Evolutionary conservation across 805 yeast species (phyloP).

Genomic region (Myxozyma kluyveri): DNA sequence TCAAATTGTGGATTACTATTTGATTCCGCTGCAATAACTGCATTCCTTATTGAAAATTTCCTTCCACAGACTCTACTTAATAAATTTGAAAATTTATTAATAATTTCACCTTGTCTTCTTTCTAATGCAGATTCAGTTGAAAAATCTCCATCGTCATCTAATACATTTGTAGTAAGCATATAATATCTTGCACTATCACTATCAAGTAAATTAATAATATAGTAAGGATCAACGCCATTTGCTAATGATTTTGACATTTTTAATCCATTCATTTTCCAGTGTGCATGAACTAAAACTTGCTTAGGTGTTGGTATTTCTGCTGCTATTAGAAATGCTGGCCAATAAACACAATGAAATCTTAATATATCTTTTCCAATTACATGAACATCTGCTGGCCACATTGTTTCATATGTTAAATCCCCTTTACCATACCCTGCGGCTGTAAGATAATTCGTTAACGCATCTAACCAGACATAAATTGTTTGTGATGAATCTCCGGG

Average conservation of each 20-base stretch:
- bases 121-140: conserved; percentile 55
- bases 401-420: conserved; percentile 8
- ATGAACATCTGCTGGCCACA: conserved; percentile 70
- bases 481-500: conserved; percentile 76
- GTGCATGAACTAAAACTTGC: conserved; percentile 83
- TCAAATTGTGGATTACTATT: background rate
- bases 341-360: conserved; percentile 83
- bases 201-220: conserved; percentile 62
- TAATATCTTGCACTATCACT: conserved; percentile 63
- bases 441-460: conserved; percentile 79
- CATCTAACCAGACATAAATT: conserved; percentile 97
- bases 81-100: conserved; percentile 81
- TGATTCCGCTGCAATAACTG: background rate
- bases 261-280: conserved; percentile 85
- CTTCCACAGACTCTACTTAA: conserved; percentile 69
- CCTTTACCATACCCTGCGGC: conserved; percentile 57
- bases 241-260: conserved; percentile 94
- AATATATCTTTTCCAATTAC: conserved; percentile 88
- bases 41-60: conserved; percentile 48
- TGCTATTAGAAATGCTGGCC: conserved; percentile 91
- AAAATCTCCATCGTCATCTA: conserved; percentile 78
- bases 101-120: conserved; percentile 49
- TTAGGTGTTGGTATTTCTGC: conserved; percentile 69
- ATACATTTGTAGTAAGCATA: conserved; percentile 68
- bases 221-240: conserved; percentile 88